Evolutionary conservation across 78 protist genomes (phyloP).

Genomic region (Dictyostelium capitatum): DNA sequence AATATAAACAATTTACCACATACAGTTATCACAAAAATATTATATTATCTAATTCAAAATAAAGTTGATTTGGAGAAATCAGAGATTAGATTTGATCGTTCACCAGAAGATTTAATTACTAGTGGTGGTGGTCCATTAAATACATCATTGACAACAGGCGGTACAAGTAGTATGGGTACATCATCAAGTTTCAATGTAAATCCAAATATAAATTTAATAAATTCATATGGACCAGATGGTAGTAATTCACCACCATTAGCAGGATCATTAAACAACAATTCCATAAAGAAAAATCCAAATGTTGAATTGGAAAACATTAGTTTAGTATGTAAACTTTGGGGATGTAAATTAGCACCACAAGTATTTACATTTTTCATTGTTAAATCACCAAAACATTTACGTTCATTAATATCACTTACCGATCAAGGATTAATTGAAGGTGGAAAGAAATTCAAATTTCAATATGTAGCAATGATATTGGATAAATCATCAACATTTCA

Average conservation of each 20-base stretch:
- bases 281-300: conserved; percentile 17
- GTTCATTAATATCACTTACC: conserved; percentile 13
- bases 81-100: conserved; percentile 43
- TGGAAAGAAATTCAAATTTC: conserved; percentile 44
- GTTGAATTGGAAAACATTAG: conserved; percentile 34
- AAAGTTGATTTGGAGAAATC: conserved; percentile 45
- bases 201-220: neutral
- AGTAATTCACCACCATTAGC: neutral
- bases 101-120: neutral
- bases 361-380: conserved; percentile 49
- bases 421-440: conserved; percentile 51
- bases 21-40: conserved; percentile 28
- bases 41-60: conserved; percentile 12
- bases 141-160: neutral
- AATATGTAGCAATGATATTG: conserved; percentile 55
- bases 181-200: neutral
- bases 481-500: conserved; percentile 58
- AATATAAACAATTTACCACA: conserved; percentile 61
- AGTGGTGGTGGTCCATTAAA: neutral
- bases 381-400: conserved; percentile 62
- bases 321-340: conserved; percentile 76
- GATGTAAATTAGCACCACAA: conserved; percentile 59
- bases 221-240: neutral
- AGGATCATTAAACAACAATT: neutral
- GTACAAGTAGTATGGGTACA: neutral